Evolutionary conservation across 2,329 filamentous ascomycete genomes (phyloP), one percentile per base, ranked within the genome.

Genomic region (Fusarium avenaceum): DNA sequence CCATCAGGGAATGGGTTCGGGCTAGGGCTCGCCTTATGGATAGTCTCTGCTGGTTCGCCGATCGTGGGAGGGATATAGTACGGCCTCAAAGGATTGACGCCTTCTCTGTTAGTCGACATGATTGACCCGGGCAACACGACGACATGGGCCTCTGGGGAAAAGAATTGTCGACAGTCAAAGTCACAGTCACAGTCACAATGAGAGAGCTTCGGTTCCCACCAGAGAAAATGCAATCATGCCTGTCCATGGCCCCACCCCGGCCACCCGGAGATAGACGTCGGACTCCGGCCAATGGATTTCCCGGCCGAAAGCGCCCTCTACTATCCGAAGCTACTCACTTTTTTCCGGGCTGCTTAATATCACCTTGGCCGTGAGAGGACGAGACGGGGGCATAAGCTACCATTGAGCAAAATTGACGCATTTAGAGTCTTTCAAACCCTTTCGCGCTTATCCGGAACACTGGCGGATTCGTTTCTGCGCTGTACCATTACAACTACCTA

Each of bases 1-100:
- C 73, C 77, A 56, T 80, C 78, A 44, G 82, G 76, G 74, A 84
- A 83, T 46, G 82, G 82, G 65, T 82, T 83, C 46, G 84, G 80
- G 53, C 76, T 78, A 26, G 81, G 77, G 45, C 78, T 74, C 56
- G 80, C 69, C 59, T 76, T 76, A 44, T 77, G 69, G 39, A 71
- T 32, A 14, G 65, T 59, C 40, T 81, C 79, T 42, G 78, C 71
- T 33, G 80, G 76, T 51, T 86, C 83, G 55, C 84, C 84, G 58
- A 87, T 86, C n/a, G 83, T 81, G 13, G 86, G 85, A 38, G 86
- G 86, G 69, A 90, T 88, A 76, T 92, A 91, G 80, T 92, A 92
- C 19, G 90, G 90, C 65, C 90, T 84, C 58, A 92, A 81, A 59
- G 90, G 90, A 72, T 92, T 92, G 63, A 85, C 78, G 64, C 79